Evolutionary conservation across 2,329 filamentous ascomycete genomes (phyloP), one percentile per base, ranked within the genome.

Genomic region (Fusarium nurragi): DNA sequence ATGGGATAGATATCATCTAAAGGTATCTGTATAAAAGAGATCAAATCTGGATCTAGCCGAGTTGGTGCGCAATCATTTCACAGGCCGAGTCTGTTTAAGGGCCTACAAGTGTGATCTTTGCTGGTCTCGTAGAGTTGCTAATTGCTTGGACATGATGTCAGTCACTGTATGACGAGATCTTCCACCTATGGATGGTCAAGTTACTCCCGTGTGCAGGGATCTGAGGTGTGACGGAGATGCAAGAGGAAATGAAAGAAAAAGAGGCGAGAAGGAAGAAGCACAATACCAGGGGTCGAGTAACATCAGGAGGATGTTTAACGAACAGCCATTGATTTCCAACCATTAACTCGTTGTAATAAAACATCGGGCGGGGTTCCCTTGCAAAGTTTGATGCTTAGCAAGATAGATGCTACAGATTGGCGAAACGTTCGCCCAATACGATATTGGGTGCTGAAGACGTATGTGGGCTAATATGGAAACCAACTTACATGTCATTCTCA

Each of bases 251-350:
- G 45, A 53, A 46, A 23, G 22, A 40, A 19, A 38, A 43, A 48
- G 50, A 66, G 40, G 56, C 60, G 59, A 65, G 54, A 61, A 54
- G 49, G 46, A 41, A 22, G 54, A 65, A 54, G 52, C 65, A 70
- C 64, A 50, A 21, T 56, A 54, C 51, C 55, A 65, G 39, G 47
- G 53, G 57, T 58, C 41, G 60, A 48, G 64, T 64, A 68, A 64
- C 60, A 44, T 48, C 30, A 45, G 22, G 34, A 32, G 43, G 26
- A 52, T 53, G 49, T 48, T 38, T 26, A 37, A 28, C 45, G 55
- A 49, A 45, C 36, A 39, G 11, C 18, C 19, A 45, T 56, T 37
- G 46, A 25, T 34, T 21, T 40, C 40, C 30, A 43, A 36, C 56
- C 41, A 59, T 44, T 34, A 14, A 38, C 22, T 39, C 19, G 23